Conservation (phyloP, 805 yeast species). For the Saturnispora mendoncae region DNA sequence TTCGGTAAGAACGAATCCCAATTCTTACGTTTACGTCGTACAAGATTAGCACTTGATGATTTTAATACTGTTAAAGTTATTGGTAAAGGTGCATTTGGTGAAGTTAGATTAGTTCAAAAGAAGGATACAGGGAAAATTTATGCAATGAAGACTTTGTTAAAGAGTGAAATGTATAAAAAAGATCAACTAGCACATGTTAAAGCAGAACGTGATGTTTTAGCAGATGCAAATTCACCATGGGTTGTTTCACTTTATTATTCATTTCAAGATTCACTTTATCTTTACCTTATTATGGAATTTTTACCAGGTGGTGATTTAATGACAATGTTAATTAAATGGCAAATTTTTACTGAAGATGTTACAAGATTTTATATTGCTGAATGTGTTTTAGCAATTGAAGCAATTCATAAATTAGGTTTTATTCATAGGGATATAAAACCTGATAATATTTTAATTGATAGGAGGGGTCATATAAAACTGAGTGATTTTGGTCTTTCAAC, state of each 20-base stretch:
- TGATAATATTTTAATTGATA: slow-evolving; percentile 71
- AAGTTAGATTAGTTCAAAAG: slow-evolving; percentile 89
- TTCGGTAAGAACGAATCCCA: slow-evolving; percentile 86
- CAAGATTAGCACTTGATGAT: slow-evolving; percentile 74
- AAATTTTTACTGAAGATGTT: slow-evolving; percentile 86
- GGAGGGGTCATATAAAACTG: slow-evolving; percentile 54
- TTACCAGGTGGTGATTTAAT: slow-evolving; percentile 79
- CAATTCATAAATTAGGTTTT: slow-evolving; percentile 85
- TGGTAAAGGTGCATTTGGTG: slow-evolving; percentile 98
- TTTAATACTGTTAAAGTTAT: slow-evolving; percentile 80
- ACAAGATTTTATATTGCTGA: slow-evolving; percentile 93
- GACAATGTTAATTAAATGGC: slow-evolving; percentile 96
- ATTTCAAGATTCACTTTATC: slow-evolving; percentile 68
- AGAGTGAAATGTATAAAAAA: slow-evolving; percentile 88
- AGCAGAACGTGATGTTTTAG: slow-evolving; percentile 92
- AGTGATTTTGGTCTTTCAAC: slow-evolving; percentile 78
- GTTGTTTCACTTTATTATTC: slow-evolving; percentile 76
- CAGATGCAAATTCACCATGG: slow-evolving; percentile 85
- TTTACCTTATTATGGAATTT: slow-evolving; percentile 74
- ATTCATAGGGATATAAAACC: slow-evolving; percentile 98
- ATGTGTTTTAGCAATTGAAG: slow-evolving; percentile 90
- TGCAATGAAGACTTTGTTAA: slow-evolving; percentile 89
- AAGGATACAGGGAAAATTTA: slow-evolving; percentile 83
- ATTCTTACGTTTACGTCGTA: slow-evolving; percentile 74
- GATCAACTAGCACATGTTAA: slow-evolving; percentile 94